Base-by-base conservation (phyloP, 1,284 basidiomycete genomes). In the Microbotryomycetes sp. region DNA sequence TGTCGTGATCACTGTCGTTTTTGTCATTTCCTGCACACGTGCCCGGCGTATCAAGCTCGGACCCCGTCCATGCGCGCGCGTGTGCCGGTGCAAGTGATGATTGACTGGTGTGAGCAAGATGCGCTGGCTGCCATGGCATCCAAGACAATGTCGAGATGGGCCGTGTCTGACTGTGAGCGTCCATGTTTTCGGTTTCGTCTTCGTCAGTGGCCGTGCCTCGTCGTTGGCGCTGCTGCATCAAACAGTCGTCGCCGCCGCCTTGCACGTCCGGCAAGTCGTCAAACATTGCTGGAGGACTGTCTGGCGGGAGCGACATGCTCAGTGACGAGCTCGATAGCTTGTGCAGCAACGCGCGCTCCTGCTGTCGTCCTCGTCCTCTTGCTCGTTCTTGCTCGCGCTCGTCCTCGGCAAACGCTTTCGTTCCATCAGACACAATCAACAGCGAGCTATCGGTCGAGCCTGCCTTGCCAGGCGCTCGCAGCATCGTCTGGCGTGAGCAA, bases 291-390 rank as follows among this genome's bases (percentile, higher is more conserved):
- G 57, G 51, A 13, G 57, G 50, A 6, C 41, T 52, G 26, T 58
- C 57, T 3, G 57, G 50, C 16, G 55, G 55, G n/a, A 30, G 55
- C 16, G 41, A 47, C 29, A 50, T 56, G 45, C 41, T 50, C 24
- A 56, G 31, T 7, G 26, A 30, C 24, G 45, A 48, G 13, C 45
- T 48, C 4, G 55, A 56, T 24, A 56, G 55, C 35, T 56, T 49
- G 47, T 31, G 18, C 3, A 24, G 55, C 23, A 56, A 46, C 27
- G 49, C 23, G n/a, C n/a, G n/a, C n/a, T n/a, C n/a, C n/a, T n/a
- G n/a, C n/a, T n/a, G n/a, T n/a, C n/a, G n/a, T n/a, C n/a, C n/a
- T n/a, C n/a, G n/a, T n/a, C n/a, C n/a, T n/a, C n/a, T n/a, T n/a
- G n/a, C n/a, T n/a, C n/a, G n/a, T n/a, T n/a, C n/a, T n/a, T n/a